A percentile compares a stretch with the other conserved stretches of the same genome.
phyloP scores from a whole-genome alignment of 2,329 filamentous ascomycete species.

The Venturia nashicola region DNA sequence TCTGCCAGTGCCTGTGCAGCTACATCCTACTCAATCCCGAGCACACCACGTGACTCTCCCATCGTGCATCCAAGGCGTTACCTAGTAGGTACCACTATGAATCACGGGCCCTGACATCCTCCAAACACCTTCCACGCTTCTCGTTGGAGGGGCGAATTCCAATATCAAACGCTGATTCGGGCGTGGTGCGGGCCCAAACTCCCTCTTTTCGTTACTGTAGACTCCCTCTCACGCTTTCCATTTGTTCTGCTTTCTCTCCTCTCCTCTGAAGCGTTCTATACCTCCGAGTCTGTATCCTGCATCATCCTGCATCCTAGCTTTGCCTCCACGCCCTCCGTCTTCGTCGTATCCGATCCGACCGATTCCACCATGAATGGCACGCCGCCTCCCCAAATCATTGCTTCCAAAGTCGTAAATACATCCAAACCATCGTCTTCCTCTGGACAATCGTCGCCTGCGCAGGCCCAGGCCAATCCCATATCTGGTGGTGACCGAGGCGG shows the following conservation, averaged over 20 bases:
- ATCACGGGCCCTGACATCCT: not conserved
- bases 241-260: not conserved
- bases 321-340: not conserved
- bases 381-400: slow-evolving; percentile 25
- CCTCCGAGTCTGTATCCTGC: not conserved
- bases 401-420: slow-evolving; percentile 15
- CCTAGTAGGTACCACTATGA: no score
- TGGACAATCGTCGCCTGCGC: slow-evolving; percentile 29
- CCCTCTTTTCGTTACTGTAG: not conserved
- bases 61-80: not conserved
- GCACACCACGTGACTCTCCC: not conserved
- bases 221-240: no score
- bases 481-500: slow-evolving; percentile 25
- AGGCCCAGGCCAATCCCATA: slow-evolving; percentile 30
- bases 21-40: no score
- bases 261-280: not conserved
- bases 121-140: not conserved
- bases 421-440: slow-evolving; percentile 25
- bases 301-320: not conserved
- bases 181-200: not conserved
- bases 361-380: slow-evolving; percentile 1
- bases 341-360: not conserved
- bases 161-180: not conserved
- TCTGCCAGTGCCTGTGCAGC: no score
- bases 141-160: not conserved